A percentile compares a stretch with the other conserved stretches of the same genome.
phyloP scores from a whole-genome alignment of 2,329 filamentous ascomycete genomes.

The Claviceps arundinis region DNA sequence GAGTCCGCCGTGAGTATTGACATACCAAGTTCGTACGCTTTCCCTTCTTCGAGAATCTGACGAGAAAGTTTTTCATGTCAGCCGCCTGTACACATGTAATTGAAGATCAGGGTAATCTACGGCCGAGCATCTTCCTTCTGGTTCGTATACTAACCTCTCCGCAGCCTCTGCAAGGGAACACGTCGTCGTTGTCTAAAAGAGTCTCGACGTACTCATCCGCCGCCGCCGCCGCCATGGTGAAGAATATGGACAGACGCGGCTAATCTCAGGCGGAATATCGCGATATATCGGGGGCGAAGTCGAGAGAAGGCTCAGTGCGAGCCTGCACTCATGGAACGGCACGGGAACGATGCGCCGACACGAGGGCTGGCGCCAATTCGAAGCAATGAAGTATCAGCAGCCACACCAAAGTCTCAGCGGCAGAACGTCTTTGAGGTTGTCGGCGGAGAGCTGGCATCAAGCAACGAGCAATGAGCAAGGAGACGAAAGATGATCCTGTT shows the following conservation, averaged over 20 bases:
- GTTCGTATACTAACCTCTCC: slow-evolving; percentile 51
- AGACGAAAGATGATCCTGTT: slow-evolving; percentile 1
- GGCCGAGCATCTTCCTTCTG: background rate
- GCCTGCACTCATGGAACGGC: background rate
- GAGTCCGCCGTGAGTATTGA: slow-evolving; percentile 9
- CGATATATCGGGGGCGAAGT: background rate
- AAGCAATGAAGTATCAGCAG: background rate
- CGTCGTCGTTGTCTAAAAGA: slow-evolving; percentile 65
- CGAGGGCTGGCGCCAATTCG: background rate
- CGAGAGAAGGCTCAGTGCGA: background rate
- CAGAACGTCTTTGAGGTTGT: background rate
- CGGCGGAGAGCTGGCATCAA: background rate
- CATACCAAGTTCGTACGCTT: slow-evolving; percentile 91
- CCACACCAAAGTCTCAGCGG: background rate
- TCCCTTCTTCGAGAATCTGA: slow-evolving; percentile 94
- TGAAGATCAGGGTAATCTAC: background rate
- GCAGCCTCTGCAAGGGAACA: slow-evolving; percentile 84
- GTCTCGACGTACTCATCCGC: slow-evolving; percentile 51
- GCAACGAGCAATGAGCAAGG: background rate
- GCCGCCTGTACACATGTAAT: background rate
- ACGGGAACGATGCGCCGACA: background rate
- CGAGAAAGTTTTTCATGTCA: slow-evolving; percentile 5
- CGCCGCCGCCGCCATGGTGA: slow-evolving; percentile 27
- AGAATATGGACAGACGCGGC: background rate
- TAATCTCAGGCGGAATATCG: background rate